Evolutionary conservation across 176 grass and related monocot species (phyloP).

Genomic region (Eragrostis nindensis): DNA sequence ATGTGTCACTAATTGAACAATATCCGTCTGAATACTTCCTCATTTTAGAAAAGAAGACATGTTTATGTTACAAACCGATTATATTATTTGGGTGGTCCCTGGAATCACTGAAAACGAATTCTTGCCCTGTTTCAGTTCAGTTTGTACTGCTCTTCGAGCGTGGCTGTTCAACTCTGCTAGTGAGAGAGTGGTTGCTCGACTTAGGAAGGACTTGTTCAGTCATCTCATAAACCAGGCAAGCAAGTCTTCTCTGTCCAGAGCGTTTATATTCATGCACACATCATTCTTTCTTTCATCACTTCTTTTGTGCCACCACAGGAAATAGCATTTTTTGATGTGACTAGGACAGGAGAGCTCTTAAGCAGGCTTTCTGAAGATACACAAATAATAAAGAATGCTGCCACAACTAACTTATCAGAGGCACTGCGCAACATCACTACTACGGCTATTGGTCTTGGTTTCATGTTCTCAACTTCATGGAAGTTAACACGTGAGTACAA

Average conservation of each 20-base stretch:
- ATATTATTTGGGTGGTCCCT: conserved; percentile 11
- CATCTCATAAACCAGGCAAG: conserved; percentile 92
- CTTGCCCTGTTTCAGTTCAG: conserved; percentile 67
- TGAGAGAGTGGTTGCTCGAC: conserved; percentile 90
- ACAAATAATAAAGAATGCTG: conserved; percentile 98
- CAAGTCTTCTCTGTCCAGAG: not conserved
- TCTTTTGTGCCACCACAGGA: conserved; percentile 60
- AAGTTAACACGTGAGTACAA: conserved; percentile 85
- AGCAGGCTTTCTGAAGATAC: conserved; percentile 99
- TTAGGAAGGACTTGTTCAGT: conserved; percentile 96
- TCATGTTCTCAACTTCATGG: conserved; percentile 99
- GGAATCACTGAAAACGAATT: conserved; percentile 38
- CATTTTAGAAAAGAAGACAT: conserved; percentile 13
- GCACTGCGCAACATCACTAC: conserved; percentile 86
- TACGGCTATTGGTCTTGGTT: conserved; percentile 85
- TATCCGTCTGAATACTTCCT: not conserved
- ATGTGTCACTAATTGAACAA: not conserved
- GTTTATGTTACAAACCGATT: not conserved
- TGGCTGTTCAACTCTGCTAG: conserved; percentile 96
- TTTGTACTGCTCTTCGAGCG: conserved; percentile 79
- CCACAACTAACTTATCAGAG: conserved; percentile 97
- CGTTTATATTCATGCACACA: not conserved
- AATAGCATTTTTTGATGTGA: conserved; percentile 98
- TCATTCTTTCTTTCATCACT: conserved; percentile 9
- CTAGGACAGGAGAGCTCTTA: conserved; percentile 93